Percentiles rank a stretch among this genome's conserved stretches.
phyloP scores from a whole-genome alignment of 2,329 filamentous ascomycete genomes.

The Elsinoe arachidis region DNA sequence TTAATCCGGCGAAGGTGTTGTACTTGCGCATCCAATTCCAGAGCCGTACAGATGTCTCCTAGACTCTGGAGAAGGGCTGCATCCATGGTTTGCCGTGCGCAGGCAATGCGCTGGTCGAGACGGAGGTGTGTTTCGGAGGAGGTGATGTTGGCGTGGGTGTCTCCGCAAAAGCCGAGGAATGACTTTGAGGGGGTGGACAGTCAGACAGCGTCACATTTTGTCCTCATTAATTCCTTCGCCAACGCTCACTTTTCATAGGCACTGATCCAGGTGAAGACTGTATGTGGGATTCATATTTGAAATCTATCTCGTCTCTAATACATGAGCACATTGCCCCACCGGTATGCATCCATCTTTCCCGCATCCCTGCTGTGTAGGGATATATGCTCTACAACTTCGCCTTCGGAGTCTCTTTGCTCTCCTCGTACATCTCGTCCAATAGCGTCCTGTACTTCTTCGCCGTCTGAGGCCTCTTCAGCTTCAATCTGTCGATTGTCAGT shows the following conservation, averaged over 20 bases:
- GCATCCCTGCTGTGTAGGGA: background rate
- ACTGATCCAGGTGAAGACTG: no score
- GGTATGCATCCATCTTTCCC: background rate
- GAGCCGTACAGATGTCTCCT: constrained; percentile 17
- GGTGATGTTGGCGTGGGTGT: background rate
- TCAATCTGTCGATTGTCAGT: constrained; percentile 44
- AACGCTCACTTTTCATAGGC: no score
- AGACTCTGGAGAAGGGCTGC: constrained; percentile 17
- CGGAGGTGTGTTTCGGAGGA: background rate
- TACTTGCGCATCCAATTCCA: constrained; percentile 30
- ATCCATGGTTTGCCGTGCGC: constrained; percentile 16
- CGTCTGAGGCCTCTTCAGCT: constrained; percentile 61
- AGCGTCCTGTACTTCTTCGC: constrained; percentile 52
- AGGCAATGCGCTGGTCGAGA: background rate
- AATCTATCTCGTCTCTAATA: background rate
- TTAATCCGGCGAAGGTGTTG: constrained; percentile 65
- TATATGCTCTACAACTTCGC: constrained; percentile 38
- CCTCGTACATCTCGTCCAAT: constrained; percentile 54
- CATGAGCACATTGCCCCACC: background rate
- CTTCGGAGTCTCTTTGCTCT: constrained; percentile 40
- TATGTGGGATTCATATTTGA: no score
- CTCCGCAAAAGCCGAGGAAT: background rate
- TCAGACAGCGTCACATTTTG: background rate
- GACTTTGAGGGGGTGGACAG: background rate
- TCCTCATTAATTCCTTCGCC: no score